Percentiles rank a stretch among this genome's conserved stretches.
Evolutionary conservation across 495 filamentous ascomycete species (phyloP).

Genomic region (Aspergillus wentii): DNA sequence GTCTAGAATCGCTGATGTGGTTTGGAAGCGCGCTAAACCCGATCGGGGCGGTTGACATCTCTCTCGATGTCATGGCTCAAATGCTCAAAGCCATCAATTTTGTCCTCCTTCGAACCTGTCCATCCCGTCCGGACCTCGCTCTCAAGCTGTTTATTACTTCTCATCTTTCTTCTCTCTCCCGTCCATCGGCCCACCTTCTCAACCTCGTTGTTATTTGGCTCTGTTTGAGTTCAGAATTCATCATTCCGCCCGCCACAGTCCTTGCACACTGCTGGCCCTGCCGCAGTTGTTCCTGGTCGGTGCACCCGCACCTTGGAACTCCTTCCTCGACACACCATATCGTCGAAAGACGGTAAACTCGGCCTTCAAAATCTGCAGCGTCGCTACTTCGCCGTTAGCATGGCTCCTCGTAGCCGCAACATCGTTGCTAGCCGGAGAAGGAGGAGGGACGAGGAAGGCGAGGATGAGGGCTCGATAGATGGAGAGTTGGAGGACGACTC

Average conservation of each 20-base stretch:
- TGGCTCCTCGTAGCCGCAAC: conserved; percentile 66
- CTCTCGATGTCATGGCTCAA: conserved; percentile 22
- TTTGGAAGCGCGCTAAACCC: conserved; percentile 18
- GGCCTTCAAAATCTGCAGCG: no score
- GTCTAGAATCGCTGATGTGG: conserved; percentile 23
- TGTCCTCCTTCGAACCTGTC: conserved; percentile 5
- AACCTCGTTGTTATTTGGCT: neutral
- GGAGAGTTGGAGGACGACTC: conserved; percentile 76
- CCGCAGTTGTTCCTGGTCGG: conserved; percentile 15
- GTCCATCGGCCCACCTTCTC: conserved; percentile 8
- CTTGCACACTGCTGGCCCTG: conserved; percentile 12
- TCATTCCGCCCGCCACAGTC: conserved; percentile 2
- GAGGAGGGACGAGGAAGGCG: conserved; percentile 71
- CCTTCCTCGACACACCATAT: conserved; percentile 1
- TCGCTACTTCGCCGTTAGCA: no score
- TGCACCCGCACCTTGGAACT: conserved; percentile 8
- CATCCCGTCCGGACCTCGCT: conserved; percentile 8
- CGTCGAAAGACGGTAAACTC: no score
- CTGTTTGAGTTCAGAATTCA: neutral
- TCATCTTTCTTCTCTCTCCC: conserved; percentile 3
- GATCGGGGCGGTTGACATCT: conserved; percentile 24
- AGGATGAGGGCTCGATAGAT: conserved; percentile 61
- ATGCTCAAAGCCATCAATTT: conserved; percentile 19
- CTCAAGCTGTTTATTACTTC: conserved; percentile 10
- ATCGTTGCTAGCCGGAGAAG: conserved; percentile 71